Evolutionary conservation across 23 red algal species (phyloP), one percentile per base, ranked within the genome.

Genomic region (Gracilaria gracilis): DNA sequence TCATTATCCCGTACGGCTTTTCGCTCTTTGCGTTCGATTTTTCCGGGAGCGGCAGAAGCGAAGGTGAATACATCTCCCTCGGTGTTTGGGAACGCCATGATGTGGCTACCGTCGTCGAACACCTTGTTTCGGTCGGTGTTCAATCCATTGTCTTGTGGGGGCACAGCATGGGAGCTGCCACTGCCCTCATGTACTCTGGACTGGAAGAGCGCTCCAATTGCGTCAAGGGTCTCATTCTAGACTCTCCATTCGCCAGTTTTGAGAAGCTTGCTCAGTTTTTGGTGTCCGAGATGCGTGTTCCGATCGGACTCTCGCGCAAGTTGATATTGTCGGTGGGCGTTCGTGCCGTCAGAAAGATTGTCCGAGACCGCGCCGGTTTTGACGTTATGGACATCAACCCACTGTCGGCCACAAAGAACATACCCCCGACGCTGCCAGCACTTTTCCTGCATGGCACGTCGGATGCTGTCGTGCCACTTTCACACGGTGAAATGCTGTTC

Each of bases 131-230:
- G 7, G 55, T 59, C 16, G 55, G 77, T 71, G 85, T 81, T 67
- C 64, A 67, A n/a, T 58, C 78, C 34, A 78, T 96, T 16, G 82
- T 90, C 16, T 44, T 96, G 28, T 96, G 86, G 79, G 94, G 94
- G 28, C 94, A 96, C 64, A 84, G 75, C 31, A 96, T 96, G 94
- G 94, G 94, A 39, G 94, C 94, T 44, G 94, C 94, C 24, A 96
- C 94, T 21, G 94, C 94, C 38, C 44, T 91, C 59, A 96, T 96
- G 94, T 96, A 93, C 49, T 84, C 89, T 23, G 89, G 94, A 35
- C 37, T 92, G 23, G 59, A 64, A 21, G 61, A 83, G 49, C 78
- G 64, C 49, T 64, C 59, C 66, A 55, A 39, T 12, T 44, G 51
- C 33, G 85, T 95, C 61, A 40, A 67, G 51, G 93, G 67, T 13